Base-by-base conservation (phyloP, 1,284 basidiomycete genomes). In the Malassezia sympodialis region DNA sequence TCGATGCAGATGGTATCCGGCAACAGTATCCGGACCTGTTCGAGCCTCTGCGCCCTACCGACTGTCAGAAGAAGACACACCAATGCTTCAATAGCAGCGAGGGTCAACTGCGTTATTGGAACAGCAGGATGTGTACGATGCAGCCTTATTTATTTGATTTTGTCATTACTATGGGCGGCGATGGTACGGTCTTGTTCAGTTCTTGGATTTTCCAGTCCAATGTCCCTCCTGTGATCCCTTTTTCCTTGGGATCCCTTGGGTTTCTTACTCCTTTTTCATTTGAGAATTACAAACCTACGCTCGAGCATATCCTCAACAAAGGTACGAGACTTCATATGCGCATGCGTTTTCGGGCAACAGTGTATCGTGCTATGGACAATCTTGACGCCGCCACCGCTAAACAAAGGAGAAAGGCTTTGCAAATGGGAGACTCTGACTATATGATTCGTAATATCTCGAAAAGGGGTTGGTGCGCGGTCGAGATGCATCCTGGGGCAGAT, bases 231-330 rank as follows among this genome's bases (percentile, higher is more conserved):
- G 90, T 98, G 34, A 83, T 99, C 24, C 86, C 94, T 0, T 98
- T 98, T 75, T 90, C 94, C 0, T 82, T 98, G n/a, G 94, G 94
- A 40, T 98, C 93, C 8, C 82, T 99, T 21, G 94, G 94, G 11
- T 98, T 99, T 79, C 82, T 98, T 53, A 98, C 94, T 58, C 96
- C 96, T 76, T 98, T 98, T 68, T 90, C 96, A 76, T 98, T 94
- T 72, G 81, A 83, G 35, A 82, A 91, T 69, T 86, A 93, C 78
- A 82, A 84, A 69, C 77, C 82, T 10, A 90, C 91, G 23, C 85
- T 98, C 81, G 88, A 91, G 76, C 84, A 82, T 58, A 88, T 84
- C 12, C 83, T 98, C 60, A 88, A 96, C 69, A 82, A 85, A 21
- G 94, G 94, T 17, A 93, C 98, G 60, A 86, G 93, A 19, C 90